Evolutionary conservation across 305 asterid species (phyloP).

Genomic region (Fraxinus albicans): DNA sequence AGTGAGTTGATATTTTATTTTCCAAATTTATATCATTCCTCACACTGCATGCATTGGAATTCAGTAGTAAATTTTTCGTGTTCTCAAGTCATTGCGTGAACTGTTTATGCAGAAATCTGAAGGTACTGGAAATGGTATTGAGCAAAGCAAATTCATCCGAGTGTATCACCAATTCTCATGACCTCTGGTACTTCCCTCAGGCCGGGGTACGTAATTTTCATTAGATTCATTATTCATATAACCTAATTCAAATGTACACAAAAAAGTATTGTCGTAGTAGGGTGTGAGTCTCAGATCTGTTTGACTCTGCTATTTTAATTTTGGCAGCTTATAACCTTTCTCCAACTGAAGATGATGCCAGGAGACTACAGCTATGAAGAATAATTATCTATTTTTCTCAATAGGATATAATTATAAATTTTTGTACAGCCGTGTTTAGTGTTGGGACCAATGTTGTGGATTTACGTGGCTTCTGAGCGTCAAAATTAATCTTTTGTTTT

Average conservation of each 20-base stretch:
- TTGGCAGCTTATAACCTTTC: constrained; percentile 47
- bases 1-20: constrained; percentile 16
- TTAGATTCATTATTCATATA: neutral
- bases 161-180: constrained; percentile 33
- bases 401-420: no score
- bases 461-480: neutral
- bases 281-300: neutral
- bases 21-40: neutral
- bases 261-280: neutral
- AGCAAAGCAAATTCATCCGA: constrained; percentile 38
- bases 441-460: neutral
- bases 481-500: neutral
- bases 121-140: constrained; percentile 16
- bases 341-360: constrained; percentile 14
- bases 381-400: neutral
- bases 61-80: neutral
- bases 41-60: neutral
- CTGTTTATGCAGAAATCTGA: constrained; percentile 16
- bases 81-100: neutral
- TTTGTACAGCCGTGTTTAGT: neutral
- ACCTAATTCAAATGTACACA: neutral
- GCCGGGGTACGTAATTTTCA: constrained; percentile 38
- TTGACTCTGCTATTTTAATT: neutral
- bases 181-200: constrained; percentile 52
- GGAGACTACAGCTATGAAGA: constrained; percentile 4